phyloP scores from a whole-genome alignment of 108 stramenopile species.

The Mayamaea pseudoterrestris region DNA sequence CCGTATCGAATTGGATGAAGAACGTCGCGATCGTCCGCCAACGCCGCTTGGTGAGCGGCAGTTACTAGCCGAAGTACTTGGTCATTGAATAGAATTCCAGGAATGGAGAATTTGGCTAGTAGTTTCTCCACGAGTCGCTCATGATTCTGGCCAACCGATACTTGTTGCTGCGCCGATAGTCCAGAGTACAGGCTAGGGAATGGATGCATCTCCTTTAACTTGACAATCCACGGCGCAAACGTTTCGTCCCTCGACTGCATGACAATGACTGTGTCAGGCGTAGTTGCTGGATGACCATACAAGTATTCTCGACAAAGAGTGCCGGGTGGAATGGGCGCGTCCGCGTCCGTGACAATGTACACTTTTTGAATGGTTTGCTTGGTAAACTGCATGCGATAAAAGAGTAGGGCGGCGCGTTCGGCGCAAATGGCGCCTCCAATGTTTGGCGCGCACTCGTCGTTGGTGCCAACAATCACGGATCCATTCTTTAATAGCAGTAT shows the following conservation, averaged over 20 bases:
- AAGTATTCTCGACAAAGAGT: slow-evolving; percentile 81
- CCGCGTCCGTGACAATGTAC: slow-evolving; percentile 55
- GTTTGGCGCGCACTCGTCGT: slow-evolving; percentile 59
- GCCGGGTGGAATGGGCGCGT: slow-evolving; percentile 62
- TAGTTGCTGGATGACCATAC: slow-evolving; percentile 33
- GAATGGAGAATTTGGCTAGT: slow-evolving; percentile 6
- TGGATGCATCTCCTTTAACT: slow-evolving; percentile 49
- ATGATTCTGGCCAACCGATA: slow-evolving; percentile 25
- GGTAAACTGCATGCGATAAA: neutral
- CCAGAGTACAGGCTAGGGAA: slow-evolving; percentile 65
- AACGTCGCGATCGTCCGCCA: slow-evolving; percentile 21
- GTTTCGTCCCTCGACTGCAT: slow-evolving; percentile 4
- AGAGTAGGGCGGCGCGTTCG: slow-evolving; percentile 62
- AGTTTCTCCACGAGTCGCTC: slow-evolving; percentile 10
- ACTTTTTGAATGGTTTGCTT: neutral
- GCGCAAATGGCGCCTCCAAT: slow-evolving; percentile 80
- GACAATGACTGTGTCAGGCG: slow-evolving; percentile 11
- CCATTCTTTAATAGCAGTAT: neutral
- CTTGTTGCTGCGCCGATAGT: slow-evolving; percentile 30
- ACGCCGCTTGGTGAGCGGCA: slow-evolving; percentile 9
- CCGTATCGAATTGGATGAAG: slow-evolving; percentile 74
- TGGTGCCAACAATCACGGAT: slow-evolving; percentile 56
- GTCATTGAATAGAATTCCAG: neutral
- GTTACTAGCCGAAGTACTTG: neutral
- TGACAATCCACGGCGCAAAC: slow-evolving; percentile 1